Evolutionary conservation across 2,329 filamentous ascomycete genomes (phyloP).

Genomic region (Penicillium sp.): DNA sequence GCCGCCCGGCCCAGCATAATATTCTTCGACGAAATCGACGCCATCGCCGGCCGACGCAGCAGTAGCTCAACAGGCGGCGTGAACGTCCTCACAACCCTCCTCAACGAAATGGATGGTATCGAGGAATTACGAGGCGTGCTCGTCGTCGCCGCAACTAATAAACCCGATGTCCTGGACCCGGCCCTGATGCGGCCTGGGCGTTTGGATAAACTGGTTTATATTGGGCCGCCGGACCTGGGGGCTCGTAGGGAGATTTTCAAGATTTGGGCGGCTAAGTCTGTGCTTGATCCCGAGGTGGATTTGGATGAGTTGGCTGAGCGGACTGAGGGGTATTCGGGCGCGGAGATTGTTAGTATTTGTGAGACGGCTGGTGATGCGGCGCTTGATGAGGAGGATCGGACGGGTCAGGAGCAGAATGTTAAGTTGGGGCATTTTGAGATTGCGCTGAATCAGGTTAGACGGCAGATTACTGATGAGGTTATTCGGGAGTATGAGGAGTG

Average conservation of each 20-base stretch:
- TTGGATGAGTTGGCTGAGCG: conserved; percentile 63
- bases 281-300: conserved; percentile 67
- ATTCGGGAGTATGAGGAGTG: conserved; percentile 63
- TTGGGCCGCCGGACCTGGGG: conserved; percentile 74
- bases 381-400: conserved; percentile 56
- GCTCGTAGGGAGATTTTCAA: conserved; percentile 77
- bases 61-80: conserved; percentile 59
- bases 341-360: conserved; percentile 72
- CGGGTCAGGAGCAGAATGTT: conserved; percentile 41
- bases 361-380: conserved; percentile 56
- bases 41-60: conserved; percentile 68
- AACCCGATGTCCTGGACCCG: conserved; percentile 82
- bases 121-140: conserved; percentile 81
- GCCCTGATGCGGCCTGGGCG: conserved; percentile 84
- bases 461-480: conserved; percentile 64
- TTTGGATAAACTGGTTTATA: conserved; percentile 83
- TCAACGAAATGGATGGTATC: conserved; percentile 97
- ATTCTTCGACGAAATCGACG: conserved; percentile 96
- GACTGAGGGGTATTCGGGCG: conserved; percentile 81
- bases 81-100: conserved; percentile 84
- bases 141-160: conserved; percentile 89
- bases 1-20: conserved; percentile 90
- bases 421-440: conserved; percentile 49
- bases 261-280: conserved; percentile 66
- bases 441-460: conserved; percentile 53